Percentiles rank a stretch among this genome's conserved stretches.
Conservation (phyloP, 140 eudicot genomes). For the Stevia rebaudiana region DNA sequence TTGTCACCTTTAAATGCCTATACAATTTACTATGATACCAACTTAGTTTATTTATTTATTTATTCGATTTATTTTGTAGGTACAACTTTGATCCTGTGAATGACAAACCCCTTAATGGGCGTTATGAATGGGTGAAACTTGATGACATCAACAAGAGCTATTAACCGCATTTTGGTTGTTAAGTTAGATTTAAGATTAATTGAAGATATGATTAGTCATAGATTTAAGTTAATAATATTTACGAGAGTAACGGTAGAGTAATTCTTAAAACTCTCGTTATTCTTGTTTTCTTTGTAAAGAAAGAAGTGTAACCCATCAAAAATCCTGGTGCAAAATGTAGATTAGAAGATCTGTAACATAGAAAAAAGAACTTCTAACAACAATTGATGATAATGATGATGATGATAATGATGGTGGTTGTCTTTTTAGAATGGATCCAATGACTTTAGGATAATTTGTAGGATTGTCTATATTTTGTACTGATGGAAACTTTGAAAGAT, state of each 20-base stretch:
- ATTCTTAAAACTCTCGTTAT: conserved; percentile 21
- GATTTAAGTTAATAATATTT: conserved; percentile 17
- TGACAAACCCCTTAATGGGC: conserved; percentile 56
- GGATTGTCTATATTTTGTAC: conserved; percentile 32
- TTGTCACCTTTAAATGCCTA: background rate
- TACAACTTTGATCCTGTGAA: conserved; percentile 67
- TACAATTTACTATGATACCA: background rate
- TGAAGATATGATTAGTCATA: conserved; percentile 25
- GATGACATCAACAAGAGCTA: conserved; percentile 20
- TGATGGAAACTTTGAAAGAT: conserved; percentile 30
- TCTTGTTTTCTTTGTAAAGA: conserved; percentile 33
- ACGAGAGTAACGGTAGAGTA: conserved; percentile 24
- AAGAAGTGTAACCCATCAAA: conserved; percentile 15
- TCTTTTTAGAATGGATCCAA: conserved; percentile 23
- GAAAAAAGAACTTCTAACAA: conserved; percentile 19
- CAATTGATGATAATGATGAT: conserved; percentile 1
- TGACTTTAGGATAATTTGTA: conserved; percentile 25
- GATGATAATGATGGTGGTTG: conserved; percentile 5
- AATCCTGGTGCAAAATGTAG: conserved; percentile 17
- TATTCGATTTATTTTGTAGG: conserved; percentile 27
- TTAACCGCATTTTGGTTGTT: background rate
- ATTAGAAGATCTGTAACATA: conserved; percentile 33
- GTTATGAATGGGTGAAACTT: conserved; percentile 56
- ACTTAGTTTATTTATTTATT: background rate
- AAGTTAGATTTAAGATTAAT: conserved; percentile 19